These are phyloP conservation scores for Candida railenensis DNA, from an alignment of 805 yeast genomes.

Conservation along the genomic window DNA sequence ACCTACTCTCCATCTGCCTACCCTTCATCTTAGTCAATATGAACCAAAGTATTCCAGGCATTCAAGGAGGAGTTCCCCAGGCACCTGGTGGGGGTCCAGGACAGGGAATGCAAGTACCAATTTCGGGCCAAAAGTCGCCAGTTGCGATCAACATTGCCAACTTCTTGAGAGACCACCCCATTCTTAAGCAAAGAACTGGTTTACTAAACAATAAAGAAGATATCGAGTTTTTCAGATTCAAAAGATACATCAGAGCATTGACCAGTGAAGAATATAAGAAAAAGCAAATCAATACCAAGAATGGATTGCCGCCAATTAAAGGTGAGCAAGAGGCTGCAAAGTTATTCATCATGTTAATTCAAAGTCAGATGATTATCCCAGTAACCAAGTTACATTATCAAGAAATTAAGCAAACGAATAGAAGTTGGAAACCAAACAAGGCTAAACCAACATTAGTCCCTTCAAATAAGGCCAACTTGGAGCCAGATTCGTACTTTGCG, in stretches of 20 bases:
- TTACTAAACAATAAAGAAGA: slow-evolving; percentile 64
- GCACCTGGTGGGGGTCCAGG: background rate
- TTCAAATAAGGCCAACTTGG: slow-evolving; percentile 55
- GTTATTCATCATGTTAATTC: slow-evolving; percentile 66
- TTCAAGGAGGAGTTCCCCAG: background rate
- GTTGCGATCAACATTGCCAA: slow-evolving; percentile 68
- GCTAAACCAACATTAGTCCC: slow-evolving; percentile 60
- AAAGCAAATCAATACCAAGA: slow-evolving; percentile 47
- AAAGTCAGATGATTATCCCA: slow-evolving; percentile 72
- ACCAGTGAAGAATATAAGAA: slow-evolving; percentile 66
- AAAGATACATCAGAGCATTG: slow-evolving; percentile 79
- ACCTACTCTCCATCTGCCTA: background rate
- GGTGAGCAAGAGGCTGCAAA: slow-evolving; percentile 58
- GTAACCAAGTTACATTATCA: slow-evolving; percentile 69
- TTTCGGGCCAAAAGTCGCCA: slow-evolving; percentile 34
- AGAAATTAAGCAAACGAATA: slow-evolving; percentile 52
- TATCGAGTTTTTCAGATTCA: slow-evolving; percentile 82
- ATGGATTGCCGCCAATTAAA: slow-evolving; percentile 41
- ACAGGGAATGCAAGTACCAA: background rate
- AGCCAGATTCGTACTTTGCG: slow-evolving; percentile 69
- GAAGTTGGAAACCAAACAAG: slow-evolving; percentile 62
- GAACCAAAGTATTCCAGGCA: background rate
- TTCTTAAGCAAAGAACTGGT: slow-evolving; percentile 82
- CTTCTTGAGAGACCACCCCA: slow-evolving; percentile 60
- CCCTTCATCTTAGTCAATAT: no score